These are phyloP conservation scores for Starmerella stigmatis DNA, from an alignment of 805 yeast species.

Conservation along the genomic window DNA sequence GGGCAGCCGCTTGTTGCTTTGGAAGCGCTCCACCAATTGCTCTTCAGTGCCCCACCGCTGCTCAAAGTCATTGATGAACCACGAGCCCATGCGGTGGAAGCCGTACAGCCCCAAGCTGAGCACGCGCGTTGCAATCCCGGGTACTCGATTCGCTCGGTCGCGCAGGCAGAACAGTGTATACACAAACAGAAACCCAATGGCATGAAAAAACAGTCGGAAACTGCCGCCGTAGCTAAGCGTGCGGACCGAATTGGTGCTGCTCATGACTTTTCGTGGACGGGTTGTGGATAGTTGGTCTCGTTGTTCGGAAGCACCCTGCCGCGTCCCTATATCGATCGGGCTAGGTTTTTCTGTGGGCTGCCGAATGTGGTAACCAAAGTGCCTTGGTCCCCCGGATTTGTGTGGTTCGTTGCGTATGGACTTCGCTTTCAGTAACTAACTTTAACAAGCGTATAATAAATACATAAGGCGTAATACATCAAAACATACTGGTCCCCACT, in stretches of 20 bases:
- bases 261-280: too few species aligned
- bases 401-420: too few species aligned
- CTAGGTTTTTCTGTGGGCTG: too few species aligned
- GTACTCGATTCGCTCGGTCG: constrained; percentile 1
- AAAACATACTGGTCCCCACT: too few species aligned
- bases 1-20: background rate
- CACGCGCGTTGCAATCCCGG: background rate
- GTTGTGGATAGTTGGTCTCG: background rate
- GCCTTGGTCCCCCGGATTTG: too few species aligned
- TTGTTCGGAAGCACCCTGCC: too few species aligned
- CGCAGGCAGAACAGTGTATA: constrained; percentile 6
- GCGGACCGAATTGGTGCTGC: background rate
- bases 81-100: background rate
- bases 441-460: too few species aligned
- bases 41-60: constrained; percentile 2
- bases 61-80: background rate
- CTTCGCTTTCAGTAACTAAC: too few species aligned
- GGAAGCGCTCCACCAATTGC: constrained; percentile 3
- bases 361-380: too few species aligned
- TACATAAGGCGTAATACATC: too few species aligned
- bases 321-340: too few species aligned
- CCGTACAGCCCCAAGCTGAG: background rate
- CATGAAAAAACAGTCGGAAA: background rate
- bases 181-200: constrained; percentile 4
- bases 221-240: background rate